These are phyloP conservation scores for Microascus cirrosus DNA, from an alignment of 2,329 filamentous ascomycete genomes.

Conservation along the genomic window DNA sequence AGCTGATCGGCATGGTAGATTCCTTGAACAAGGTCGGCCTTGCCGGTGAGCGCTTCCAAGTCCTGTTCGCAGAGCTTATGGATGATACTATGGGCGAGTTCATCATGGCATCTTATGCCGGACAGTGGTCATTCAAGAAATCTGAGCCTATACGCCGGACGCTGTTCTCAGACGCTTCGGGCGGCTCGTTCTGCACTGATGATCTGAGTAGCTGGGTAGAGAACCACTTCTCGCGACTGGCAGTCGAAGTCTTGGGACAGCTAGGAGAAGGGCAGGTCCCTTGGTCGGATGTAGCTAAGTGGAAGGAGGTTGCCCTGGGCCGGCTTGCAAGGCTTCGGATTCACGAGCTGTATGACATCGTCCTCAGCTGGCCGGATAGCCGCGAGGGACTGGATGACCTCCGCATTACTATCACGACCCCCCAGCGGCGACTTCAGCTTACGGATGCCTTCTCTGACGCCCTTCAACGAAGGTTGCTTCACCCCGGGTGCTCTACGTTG, in stretches of 20 bases:
- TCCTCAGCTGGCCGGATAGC: conserved; percentile 63
- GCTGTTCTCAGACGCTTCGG: neutral
- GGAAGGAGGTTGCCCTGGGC: conserved; percentile 59
- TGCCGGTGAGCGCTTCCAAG: conserved; percentile 57
- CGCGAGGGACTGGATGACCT: conserved; percentile 65
- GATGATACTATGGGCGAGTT: conserved; percentile 53
- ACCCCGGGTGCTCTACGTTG: conserved; percentile 65
- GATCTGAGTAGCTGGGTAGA: conserved; percentile 58
- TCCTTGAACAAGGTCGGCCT: conserved; percentile 55
- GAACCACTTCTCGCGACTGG: conserved; percentile 52
- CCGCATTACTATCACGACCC: conserved; percentile 56
- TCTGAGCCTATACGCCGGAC: conserved; percentile 3
- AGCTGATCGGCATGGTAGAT: conserved; percentile 44
- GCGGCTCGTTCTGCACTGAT: conserved; percentile 39
- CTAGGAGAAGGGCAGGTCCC: conserved; percentile 31
- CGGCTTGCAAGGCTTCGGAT: conserved; percentile 60
- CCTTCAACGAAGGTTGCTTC: conserved; percentile 55
- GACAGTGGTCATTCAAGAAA: conserved; percentile 40
- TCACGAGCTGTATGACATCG: conserved; percentile 67
- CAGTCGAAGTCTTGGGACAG: conserved; percentile 46
- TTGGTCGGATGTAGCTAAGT: conserved; percentile 50
- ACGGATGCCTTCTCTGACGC: conserved; percentile 58
- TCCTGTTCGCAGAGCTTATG: conserved; percentile 62
- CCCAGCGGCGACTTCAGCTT: conserved; percentile 56
- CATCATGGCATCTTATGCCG: conserved; percentile 49